Conservation (phyloP, 768 basidiomycete species). For the Termitomyces sp. region DNA sequence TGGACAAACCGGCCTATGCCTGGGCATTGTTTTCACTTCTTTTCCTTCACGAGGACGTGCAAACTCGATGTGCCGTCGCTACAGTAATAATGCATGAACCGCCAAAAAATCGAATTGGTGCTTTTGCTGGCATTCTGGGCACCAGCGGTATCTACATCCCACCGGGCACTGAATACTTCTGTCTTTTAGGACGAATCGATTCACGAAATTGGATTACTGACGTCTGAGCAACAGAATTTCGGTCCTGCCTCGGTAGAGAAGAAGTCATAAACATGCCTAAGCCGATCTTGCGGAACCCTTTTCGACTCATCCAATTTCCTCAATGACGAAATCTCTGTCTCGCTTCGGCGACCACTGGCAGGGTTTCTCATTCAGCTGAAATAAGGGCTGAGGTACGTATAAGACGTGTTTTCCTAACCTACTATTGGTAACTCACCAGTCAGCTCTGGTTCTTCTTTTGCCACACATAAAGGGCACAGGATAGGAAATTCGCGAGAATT, state of each 20-base stretch:
- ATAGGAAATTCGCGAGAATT: slow-evolving; percentile 55
- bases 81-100: slow-evolving; percentile 35
- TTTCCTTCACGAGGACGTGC: slow-evolving; percentile 42
- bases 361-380: slow-evolving; percentile 27
- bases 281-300: slow-evolving; percentile 31
- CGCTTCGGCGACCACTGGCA: slow-evolving; percentile 43
- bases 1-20: slow-evolving; percentile 25
- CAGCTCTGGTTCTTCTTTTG: slow-evolving; percentile 7
- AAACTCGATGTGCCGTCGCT: slow-evolving; percentile 49
- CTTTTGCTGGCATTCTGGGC: slow-evolving; percentile 52
- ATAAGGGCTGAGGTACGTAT: slow-evolving; percentile 23
- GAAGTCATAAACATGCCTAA: slow-evolving; percentile 31
- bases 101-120: slow-evolving; percentile 22
- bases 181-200: slow-evolving; percentile 39
- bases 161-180: slow-evolving; percentile 47
- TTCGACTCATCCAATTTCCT: slow-evolving; percentile 45
- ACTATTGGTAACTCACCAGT: background rate
- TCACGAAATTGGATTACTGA: slow-evolving; percentile 43
- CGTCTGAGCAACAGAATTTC: slow-evolving; percentile 35
- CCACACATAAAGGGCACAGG: slow-evolving; percentile 53
- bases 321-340: slow-evolving; percentile 37
- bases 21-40: slow-evolving; percentile 63
- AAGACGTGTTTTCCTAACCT: too few relatives aligned
- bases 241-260: background rate
- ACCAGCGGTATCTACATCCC: slow-evolving; percentile 52